Evolutionary conservation across 2,329 filamentous ascomycete species (phyloP).

Genomic region (Ophiobolus disseminans): DNA sequence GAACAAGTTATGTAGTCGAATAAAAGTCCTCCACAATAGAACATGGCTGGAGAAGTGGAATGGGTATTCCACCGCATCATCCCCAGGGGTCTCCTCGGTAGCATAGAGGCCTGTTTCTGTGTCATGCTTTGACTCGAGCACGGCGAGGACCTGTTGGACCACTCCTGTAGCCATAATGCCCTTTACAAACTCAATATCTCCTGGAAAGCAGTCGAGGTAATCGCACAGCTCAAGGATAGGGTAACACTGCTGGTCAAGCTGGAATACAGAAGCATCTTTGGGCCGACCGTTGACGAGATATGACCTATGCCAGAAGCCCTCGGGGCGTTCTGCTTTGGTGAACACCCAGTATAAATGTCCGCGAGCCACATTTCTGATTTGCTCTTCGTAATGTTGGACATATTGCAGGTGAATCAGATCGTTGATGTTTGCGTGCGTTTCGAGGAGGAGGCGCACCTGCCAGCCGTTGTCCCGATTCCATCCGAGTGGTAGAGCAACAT

Average conservation of each 20-base stretch:
- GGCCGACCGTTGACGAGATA: constrained; percentile 15
- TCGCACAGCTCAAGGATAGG: constrained; percentile 16
- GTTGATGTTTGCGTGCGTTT: constrained; percentile 2
- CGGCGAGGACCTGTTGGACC: constrained; percentile 1
- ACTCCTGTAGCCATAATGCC: background rate
- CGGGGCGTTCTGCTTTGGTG: constrained; percentile 9
- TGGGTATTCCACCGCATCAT: constrained; percentile 16
- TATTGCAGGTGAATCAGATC: background rate
- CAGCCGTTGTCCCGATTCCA: constrained; percentile 21
- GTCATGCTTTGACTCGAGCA: constrained; percentile 10
- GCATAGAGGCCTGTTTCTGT: constrained; percentile 7
- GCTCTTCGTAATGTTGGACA: background rate
- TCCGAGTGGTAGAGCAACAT: constrained; percentile 17
- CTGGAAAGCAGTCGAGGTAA: constrained; percentile 10
- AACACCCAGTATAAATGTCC: constrained; percentile 16
- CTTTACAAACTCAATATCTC: constrained; percentile 5
- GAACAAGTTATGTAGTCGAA: constrained; percentile 4
- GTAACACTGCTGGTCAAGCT: constrained; percentile 18
- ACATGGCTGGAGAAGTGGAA: constrained; percentile 18
- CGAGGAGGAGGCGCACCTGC: constrained; percentile 15
- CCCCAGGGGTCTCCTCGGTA: constrained; percentile 17
- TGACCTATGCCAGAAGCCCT: constrained; percentile 20
- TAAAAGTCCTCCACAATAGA: constrained; percentile 14
- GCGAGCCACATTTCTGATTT: constrained; percentile 5
- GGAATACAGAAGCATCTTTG: constrained; percentile 15